Evolutionary conservation across 116 monocot genomes (phyloP).

Genomic region (Trichopus zeylanicus): DNA sequence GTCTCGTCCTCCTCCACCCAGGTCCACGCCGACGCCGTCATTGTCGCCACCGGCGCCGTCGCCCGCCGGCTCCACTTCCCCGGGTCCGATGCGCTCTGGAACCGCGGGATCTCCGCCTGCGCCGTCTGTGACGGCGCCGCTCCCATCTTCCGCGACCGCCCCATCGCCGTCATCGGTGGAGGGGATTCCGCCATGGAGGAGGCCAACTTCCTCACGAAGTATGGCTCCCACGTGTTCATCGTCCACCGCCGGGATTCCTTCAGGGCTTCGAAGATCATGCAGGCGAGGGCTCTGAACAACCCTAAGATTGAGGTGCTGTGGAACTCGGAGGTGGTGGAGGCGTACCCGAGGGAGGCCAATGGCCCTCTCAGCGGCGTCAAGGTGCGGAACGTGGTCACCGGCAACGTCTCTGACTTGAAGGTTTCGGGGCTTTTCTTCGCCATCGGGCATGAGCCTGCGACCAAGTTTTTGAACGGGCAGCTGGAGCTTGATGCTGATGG

Average conservation of each 20-base stretch:
- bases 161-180: conserved; percentile 74
- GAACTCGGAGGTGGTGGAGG: conserved; percentile 73
- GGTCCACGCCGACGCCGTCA: conserved; percentile 58
- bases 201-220: conserved; percentile 88
- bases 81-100: conserved; percentile 73
- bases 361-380: conserved; percentile 61
- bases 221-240: conserved; percentile 79
- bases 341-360: conserved; percentile 31
- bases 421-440: conserved; percentile 84
- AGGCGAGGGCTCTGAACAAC: conserved; percentile 60
- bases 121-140: conserved; percentile 94
- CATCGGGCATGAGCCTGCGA: conserved; percentile 87
- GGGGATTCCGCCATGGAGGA: conserved; percentile 98
- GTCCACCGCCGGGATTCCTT: conserved; percentile 66
- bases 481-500: conserved; percentile 79
- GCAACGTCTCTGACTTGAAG: conserved; percentile 46
- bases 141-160: conserved; percentile 66
- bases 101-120: conserved; percentile 83
- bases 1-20: conserved; percentile 36
- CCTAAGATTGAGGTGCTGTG: conserved; percentile 77
- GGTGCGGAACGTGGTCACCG: conserved; percentile 45
- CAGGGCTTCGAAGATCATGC: conserved; percentile 93
- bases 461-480: conserved; percentile 72
- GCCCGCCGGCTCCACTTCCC: conserved; percentile 71
- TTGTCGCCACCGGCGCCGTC: conserved; percentile 90